These are phyloP conservation scores for Polyporus arcularius DNA, from an alignment of 768 basidiomycete genomes.

Conservation along the genomic window DNA sequence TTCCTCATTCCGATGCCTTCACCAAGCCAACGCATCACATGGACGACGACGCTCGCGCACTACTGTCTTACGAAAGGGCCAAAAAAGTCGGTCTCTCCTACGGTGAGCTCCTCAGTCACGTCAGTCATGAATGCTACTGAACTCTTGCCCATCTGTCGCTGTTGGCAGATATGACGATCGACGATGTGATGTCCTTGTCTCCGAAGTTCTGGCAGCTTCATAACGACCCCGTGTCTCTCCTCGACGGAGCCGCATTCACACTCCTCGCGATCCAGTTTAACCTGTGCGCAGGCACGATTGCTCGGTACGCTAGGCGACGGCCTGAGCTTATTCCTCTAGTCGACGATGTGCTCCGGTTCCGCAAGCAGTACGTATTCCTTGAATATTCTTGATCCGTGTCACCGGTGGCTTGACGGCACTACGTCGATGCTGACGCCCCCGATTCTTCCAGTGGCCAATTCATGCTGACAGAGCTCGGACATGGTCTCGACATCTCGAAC, in stretches of 20 bases:
- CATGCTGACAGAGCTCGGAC: slow-evolving; percentile 32
- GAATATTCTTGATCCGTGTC: background rate
- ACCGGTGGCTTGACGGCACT: too few relatives aligned
- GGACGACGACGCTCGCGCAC: slow-evolving; percentile 8
- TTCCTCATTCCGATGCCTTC: slow-evolving; percentile 15
- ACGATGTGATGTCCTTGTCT: slow-evolving; percentile 27
- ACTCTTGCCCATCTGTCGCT: background rate
- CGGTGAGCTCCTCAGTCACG: slow-evolving; percentile 11
- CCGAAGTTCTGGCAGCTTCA: slow-evolving; percentile 32
- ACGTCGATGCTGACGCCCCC: background rate
- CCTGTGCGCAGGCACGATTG: slow-evolving; percentile 27
- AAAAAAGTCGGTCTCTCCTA: slow-evolving; percentile 22
- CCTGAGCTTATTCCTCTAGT: slow-evolving; percentile 28
- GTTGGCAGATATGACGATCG: slow-evolving; percentile 20
- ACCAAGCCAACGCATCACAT: slow-evolving; percentile 7
- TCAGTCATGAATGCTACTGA: background rate
- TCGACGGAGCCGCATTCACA: slow-evolving; percentile 28
- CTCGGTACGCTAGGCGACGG: slow-evolving; percentile 22
- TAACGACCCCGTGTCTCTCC: slow-evolving; percentile 21
- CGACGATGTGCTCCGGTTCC: slow-evolving; percentile 28
- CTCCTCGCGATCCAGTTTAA: slow-evolving; percentile 32
- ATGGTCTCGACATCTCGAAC: slow-evolving; percentile 31
- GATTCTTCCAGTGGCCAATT: slow-evolving; percentile 27
- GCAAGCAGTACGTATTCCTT: slow-evolving; percentile 23
- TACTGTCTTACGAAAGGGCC: slow-evolving; percentile 23